phyloP scores from a whole-genome alignment of 371 early-diverging fungal species.

The Massospora cicadina region DNA sequence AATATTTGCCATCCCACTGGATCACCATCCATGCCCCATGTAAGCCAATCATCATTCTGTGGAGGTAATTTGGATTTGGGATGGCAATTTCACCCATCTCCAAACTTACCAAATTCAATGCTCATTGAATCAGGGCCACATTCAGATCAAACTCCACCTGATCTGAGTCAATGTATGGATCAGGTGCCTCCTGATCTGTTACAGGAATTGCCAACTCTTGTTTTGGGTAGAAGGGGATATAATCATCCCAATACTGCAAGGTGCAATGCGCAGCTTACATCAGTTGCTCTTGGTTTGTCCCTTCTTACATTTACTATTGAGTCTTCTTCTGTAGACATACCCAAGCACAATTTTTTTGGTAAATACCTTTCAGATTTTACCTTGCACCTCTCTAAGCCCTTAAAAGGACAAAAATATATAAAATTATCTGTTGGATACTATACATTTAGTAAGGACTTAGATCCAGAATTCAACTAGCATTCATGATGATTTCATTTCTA shows the following conservation, averaged over 20 bases:
- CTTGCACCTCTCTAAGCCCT: conserved; percentile 19
- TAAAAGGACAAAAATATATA: conserved; percentile 22
- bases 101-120: too few species aligned
- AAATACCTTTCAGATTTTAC: conserved; percentile 34
- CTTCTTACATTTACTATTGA: conserved; percentile 20
- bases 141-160: too few species aligned
- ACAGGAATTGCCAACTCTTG: conserved; percentile 61
- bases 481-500: too few species aligned
- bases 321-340: conserved; percentile 24
- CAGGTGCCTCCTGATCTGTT: too few species aligned
- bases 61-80: too few species aligned
- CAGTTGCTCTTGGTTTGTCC: conserved; percentile 34
- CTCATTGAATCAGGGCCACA: too few species aligned
- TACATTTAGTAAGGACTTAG: not conserved
- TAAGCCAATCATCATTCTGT: too few species aligned
- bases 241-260: conserved; percentile 81
- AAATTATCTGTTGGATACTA: conserved; percentile 10
- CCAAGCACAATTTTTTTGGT: conserved; percentile 35
- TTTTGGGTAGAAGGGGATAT: conserved; percentile 91
- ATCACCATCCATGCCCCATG: too few species aligned
- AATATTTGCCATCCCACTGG: too few species aligned
- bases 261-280: conserved; percentile 29
- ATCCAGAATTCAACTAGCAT: too few species aligned
- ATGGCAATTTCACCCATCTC: too few species aligned
- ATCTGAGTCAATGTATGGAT: too few species aligned